Percentiles rank a stretch among this genome's conserved stretches.
phyloP scores from a whole-genome alignment of 2,329 filamentous ascomycete genomes.

The Stachybotrys echinatus region DNA sequence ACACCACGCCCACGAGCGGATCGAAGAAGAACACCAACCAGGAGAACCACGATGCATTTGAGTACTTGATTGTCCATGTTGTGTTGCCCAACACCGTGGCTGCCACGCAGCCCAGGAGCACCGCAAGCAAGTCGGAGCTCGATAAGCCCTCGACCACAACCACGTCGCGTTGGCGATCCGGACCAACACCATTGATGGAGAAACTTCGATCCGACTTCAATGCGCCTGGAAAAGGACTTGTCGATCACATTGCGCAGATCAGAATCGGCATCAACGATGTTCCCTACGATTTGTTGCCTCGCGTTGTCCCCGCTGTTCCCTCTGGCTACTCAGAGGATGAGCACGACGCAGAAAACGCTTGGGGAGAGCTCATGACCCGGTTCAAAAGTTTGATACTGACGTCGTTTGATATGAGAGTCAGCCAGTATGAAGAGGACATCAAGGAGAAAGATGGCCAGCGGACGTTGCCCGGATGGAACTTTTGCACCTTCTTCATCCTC shows the following conservation, averaged over 20 bases:
- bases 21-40: slow-evolving; percentile 57
- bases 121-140: slow-evolving; percentile 43
- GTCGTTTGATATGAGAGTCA: slow-evolving; percentile 86
- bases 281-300: slow-evolving; percentile 58
- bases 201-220: slow-evolving; percentile 91
- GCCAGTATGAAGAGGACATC: slow-evolving; percentile 96
- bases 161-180: slow-evolving; percentile 70
- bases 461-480: slow-evolving; percentile 91
- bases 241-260: slow-evolving; percentile 81
- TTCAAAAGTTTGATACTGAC: slow-evolving; percentile 81
- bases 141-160: slow-evolving; percentile 62
- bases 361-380: slow-evolving; percentile 78
- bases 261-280: slow-evolving; percentile 68
- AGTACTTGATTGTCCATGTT: slow-evolving; percentile 92
- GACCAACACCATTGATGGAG: slow-evolving; percentile 79
- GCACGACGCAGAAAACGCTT: slow-evolving; percentile 75
- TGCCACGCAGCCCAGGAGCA: slow-evolving; percentile 68
- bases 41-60: slow-evolving; percentile 93
- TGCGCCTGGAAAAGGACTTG: slow-evolving; percentile 58
- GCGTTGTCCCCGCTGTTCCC: slow-evolving; percentile 58
- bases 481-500: slow-evolving; percentile 97
- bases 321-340: slow-evolving; percentile 64
- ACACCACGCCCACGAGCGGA: slow-evolving; percentile 56
- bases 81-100: slow-evolving; percentile 81
- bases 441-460: slow-evolving; percentile 88